These are phyloP conservation scores for Thermoascus crustaceus DNA, from an alignment of 2,329 filamentous ascomycete genomes.

Conservation along the genomic window DNA sequence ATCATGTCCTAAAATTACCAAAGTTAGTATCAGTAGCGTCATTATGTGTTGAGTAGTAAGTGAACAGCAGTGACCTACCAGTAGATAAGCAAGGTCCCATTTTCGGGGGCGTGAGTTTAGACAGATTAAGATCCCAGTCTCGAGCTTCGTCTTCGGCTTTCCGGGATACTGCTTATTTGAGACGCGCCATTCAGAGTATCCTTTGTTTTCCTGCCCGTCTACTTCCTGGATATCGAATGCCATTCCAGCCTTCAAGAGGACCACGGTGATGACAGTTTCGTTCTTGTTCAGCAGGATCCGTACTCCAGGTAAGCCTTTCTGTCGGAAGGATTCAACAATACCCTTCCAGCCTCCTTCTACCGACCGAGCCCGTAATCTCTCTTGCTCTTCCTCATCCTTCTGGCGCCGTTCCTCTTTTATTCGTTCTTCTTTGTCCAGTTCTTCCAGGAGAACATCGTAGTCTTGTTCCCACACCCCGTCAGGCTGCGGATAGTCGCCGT, in stretches of 20 bases:
- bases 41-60: slow-evolving; percentile 1
- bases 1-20: slow-evolving; percentile 32
- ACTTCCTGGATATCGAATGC: slow-evolving; percentile 25
- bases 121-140: slow-evolving; percentile 25
- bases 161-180: slow-evolving; percentile 16
- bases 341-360: slow-evolving; percentile 25
- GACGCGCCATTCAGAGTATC: slow-evolving; percentile 27
- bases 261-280: slow-evolving; percentile 18
- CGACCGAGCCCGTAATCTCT: slow-evolving; percentile 19
- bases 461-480: slow-evolving; percentile 34
- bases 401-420: slow-evolving; percentile 17
- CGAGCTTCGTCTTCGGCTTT: slow-evolving; percentile 24
- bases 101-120: slow-evolving; percentile 28
- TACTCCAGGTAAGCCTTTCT: slow-evolving; percentile 21
- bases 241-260: slow-evolving; percentile 26
- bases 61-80: too few relatives aligned
- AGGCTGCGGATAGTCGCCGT: slow-evolving; percentile 29
- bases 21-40: background rate
- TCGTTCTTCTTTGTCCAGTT: slow-evolving; percentile 22
- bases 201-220: slow-evolving; percentile 10
- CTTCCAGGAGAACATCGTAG: slow-evolving; percentile 28
- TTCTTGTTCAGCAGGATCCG: slow-evolving; percentile 18
- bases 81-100: slow-evolving; percentile 32
- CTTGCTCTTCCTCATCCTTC: slow-evolving; percentile 21
- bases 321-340: slow-evolving; percentile 24